Evolutionary conservation across 2,329 filamentous ascomycete genomes (phyloP).

Genomic region (Cercospora brassicicola): DNA sequence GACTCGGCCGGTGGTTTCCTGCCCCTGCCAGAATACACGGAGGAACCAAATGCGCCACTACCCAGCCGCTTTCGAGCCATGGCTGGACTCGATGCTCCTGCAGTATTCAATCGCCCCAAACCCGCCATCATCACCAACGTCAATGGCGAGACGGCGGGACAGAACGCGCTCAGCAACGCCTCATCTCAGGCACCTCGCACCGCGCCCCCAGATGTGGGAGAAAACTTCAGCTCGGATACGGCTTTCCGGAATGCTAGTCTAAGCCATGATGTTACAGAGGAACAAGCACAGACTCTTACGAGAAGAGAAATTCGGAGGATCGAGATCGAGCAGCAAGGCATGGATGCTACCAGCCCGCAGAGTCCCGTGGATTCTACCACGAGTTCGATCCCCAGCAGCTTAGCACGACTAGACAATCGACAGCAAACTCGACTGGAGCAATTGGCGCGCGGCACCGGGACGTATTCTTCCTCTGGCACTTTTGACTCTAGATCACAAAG

Average conservation of each 20-base stretch:
- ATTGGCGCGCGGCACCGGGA: slow-evolving; percentile 5
- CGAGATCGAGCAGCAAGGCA: slow-evolving; percentile 15
- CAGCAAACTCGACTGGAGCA: slow-evolving; percentile 6
- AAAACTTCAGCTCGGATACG: slow-evolving; percentile 31
- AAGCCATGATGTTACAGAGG: neutral
- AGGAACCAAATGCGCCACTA: slow-evolving; percentile 51
- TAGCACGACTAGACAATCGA: slow-evolving; percentile 2
- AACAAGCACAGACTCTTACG: slow-evolving; percentile 5
- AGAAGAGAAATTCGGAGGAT: slow-evolving; percentile 4
- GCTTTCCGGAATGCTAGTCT: slow-evolving; percentile 29
- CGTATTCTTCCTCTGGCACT: slow-evolving; percentile 4
- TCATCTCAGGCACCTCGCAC: slow-evolving; percentile 22
- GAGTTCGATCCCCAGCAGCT: slow-evolving; percentile 14
- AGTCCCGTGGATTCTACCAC: slow-evolving; percentile 8
- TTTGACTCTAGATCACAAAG: slow-evolving; percentile 11
- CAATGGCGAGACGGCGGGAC: slow-evolving; percentile 9
- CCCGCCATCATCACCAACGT: slow-evolving; percentile 22
- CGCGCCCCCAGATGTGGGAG: slow-evolving; percentile 29
- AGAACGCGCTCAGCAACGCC: slow-evolving; percentile 1
- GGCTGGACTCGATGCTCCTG: slow-evolving; percentile 39
- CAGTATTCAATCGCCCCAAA: slow-evolving; percentile 20
- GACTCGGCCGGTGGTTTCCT: slow-evolving; percentile 82
- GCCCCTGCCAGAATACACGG: slow-evolving; percentile 74
- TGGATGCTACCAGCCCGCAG: slow-evolving; percentile 1
- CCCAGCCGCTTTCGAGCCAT: slow-evolving; percentile 40